A percentile compares a stretch with the other conserved stretches of the same genome.
Conservation (phyloP, 805 yeast species). For the Candida golubevii region DNA sequence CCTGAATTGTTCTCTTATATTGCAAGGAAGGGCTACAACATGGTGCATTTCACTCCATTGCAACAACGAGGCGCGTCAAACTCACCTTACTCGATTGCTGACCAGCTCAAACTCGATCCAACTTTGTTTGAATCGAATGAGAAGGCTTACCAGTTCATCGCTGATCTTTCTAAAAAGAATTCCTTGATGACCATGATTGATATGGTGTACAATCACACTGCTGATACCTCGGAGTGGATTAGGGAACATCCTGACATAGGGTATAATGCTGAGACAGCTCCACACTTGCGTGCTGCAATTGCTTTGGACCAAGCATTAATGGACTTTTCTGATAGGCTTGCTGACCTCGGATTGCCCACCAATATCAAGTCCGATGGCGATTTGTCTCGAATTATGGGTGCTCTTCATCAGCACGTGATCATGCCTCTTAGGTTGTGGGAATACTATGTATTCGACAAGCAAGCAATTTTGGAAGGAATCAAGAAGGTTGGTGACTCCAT, state of each 20-base stretch:
- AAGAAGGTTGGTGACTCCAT: constrained; percentile 32
- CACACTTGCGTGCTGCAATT: constrained; percentile 80
- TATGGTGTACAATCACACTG: constrained; percentile 93
- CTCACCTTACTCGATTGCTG: constrained; percentile 90
- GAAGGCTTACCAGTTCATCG: constrained; percentile 52
- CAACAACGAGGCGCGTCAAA: constrained; percentile 85
- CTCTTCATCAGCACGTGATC: constrained; percentile 64
- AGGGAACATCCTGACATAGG: constrained; percentile 87
- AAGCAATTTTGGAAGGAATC: constrained; percentile 35
- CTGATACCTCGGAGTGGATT: constrained; percentile 84
- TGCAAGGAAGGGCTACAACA: constrained; percentile 77
- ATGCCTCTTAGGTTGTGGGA: constrained; percentile 77
- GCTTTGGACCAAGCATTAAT: constrained; percentile 71
- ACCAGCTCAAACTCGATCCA: constrained; percentile 78
- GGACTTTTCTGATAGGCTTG: constrained; percentile 58
- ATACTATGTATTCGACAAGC: constrained; percentile 69
- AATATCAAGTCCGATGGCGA: constrained; percentile 49
- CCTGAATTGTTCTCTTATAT: constrained; percentile 56
- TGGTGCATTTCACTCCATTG: constrained; percentile 94
- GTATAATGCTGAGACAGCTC: constrained; percentile 80
- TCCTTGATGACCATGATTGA: constrained; percentile 79
- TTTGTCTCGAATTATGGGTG: constrained; percentile 57
- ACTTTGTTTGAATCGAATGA: constrained; percentile 48
- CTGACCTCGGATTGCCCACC: constrained; percentile 58
- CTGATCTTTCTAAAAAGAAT: constrained; percentile 47